Percentiles rank a stretch among this genome's conserved stretches.
Evolutionary conservation across 176 grass and related monocot species (phyloP).

Genomic region (Tillandsia leiboldiana): DNA sequence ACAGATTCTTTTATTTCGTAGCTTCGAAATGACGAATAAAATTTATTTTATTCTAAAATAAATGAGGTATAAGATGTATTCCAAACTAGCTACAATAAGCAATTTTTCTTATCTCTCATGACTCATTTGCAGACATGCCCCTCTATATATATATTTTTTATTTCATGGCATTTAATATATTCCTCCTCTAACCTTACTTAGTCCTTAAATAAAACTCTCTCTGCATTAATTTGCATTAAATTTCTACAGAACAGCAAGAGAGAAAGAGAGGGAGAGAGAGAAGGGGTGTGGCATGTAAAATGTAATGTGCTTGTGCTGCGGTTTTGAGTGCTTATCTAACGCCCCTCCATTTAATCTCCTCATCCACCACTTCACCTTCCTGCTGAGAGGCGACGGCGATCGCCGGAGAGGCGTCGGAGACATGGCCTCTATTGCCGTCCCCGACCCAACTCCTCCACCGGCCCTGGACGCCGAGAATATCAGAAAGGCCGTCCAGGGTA

Average conservation of each 20-base stretch:
- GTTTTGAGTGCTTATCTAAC: constrained; percentile 49
- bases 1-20: too few relatives aligned
- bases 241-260: background rate
- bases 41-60: too few relatives aligned
- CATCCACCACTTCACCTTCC: constrained; percentile 9
- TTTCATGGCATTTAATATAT: too few relatives aligned
- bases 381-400: background rate
- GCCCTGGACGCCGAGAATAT: constrained; percentile 54
- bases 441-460: constrained; percentile 29
- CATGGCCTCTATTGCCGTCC: constrained; percentile 70
- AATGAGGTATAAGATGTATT: too few relatives aligned
- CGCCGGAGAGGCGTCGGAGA: background rate
- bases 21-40: too few relatives aligned
- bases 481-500: constrained; percentile 70
- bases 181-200: too few relatives aligned
- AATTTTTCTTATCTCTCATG: too few relatives aligned
- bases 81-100: too few relatives aligned
- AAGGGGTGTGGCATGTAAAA: background rate
- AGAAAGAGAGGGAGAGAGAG: constrained; percentile 15
- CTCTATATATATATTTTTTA: too few relatives aligned
- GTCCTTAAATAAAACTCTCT: too few relatives aligned
- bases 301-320: constrained; percentile 43
- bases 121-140: too few relatives aligned
- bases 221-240: background rate
- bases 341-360: constrained; percentile 39